Conservation (phyloP, 805 yeast species). For the Yarrowia porcina region DNA sequence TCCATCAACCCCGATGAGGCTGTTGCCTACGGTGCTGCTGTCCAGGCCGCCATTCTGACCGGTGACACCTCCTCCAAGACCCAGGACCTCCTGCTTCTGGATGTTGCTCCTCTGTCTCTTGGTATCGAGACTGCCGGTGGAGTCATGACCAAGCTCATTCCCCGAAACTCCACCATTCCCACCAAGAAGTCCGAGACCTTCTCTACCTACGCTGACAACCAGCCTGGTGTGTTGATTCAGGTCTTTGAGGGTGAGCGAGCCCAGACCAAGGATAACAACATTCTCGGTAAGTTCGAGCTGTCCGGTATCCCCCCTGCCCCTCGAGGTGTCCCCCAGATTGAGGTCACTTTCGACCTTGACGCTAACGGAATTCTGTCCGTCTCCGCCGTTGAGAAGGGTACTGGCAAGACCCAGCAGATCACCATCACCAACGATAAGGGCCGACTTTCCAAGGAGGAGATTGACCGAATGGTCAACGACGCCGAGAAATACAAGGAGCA, state of each 20-base stretch:
- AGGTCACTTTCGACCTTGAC: constrained; percentile 36
- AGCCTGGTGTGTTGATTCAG: constrained; percentile 13
- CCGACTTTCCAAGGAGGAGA: constrained; percentile 13
- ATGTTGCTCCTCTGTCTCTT: constrained; percentile 38
- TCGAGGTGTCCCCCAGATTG: constrained; percentile 54
- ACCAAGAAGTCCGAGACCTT: constrained; percentile 17
- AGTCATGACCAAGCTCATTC: constrained; percentile 10
- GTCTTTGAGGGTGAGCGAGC: constrained; percentile 15
- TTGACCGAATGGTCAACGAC: constrained; percentile 92
- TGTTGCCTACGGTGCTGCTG: constrained; percentile 98
- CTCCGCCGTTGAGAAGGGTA: constrained; percentile 95
- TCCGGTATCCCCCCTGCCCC: constrained; percentile 98
- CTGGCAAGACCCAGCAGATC: constrained; percentile 95
- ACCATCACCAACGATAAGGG: constrained; percentile 36
- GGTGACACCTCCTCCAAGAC: constrained; percentile 97
- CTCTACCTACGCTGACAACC: constrained; percentile 11
- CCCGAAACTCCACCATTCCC: constrained; percentile 15
- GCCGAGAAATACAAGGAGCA: constrained; percentile 97
- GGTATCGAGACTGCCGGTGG: constrained; percentile 9
- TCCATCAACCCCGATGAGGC: constrained; percentile 55
- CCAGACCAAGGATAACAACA: constrained; percentile 65
- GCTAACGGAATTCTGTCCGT: constrained; percentile 97
- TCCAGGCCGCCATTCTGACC: constrained; percentile 93
- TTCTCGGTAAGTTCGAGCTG: constrained; percentile 94
- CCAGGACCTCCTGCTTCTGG: constrained; percentile 88